Conservation (phyloP, 768 basidiomycete species). For the Podaxis pistillaris region DNA sequence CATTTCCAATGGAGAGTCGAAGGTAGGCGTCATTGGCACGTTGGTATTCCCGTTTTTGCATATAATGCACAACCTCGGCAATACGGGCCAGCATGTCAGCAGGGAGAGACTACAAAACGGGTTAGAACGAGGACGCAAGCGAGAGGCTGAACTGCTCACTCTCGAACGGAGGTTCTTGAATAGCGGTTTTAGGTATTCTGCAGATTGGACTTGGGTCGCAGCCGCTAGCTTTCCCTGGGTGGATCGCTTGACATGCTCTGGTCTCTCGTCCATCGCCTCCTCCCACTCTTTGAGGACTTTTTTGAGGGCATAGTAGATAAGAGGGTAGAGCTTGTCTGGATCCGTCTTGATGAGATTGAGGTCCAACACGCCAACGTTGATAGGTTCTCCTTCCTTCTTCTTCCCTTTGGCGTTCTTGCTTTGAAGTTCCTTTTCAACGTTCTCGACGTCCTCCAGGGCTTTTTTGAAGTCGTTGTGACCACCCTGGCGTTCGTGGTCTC, state of each 20-base stretch:
- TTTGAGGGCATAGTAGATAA: conserved; percentile 96
- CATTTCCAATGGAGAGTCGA: conserved; percentile 95
- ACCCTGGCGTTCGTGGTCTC: conserved; percentile 71
- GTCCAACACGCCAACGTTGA: conserved; percentile 64
- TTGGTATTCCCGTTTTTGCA: conserved; percentile 96
- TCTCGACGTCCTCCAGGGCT: conserved; percentile 85
- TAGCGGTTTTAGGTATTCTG: conserved; percentile 94
- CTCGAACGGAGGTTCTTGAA: conserved; percentile 89
- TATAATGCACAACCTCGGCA: conserved; percentile 92
- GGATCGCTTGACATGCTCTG: conserved; percentile 84
- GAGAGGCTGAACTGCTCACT: conserved; percentile 34
- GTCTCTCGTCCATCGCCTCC: conserved; percentile 90
- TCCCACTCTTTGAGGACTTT: conserved; percentile 94
- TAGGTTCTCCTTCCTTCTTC: conserved; percentile 64
- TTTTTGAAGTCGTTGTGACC: conserved; percentile 96
- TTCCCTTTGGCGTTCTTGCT: conserved; percentile 58
- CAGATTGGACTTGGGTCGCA: conserved; percentile 93
- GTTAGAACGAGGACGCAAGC: background rate
- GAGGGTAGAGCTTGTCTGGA: conserved; percentile 92
- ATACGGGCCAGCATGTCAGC: conserved; percentile 82
- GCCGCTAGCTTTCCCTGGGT: conserved; percentile 93
- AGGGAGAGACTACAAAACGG: conserved; percentile 58
- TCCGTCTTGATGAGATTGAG: conserved; percentile 82
- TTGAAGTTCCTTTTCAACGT: conserved; percentile 63
- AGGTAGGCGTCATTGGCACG: conserved; percentile 96